phyloP scores from a whole-genome alignment of 257 asterid species.

The Nicotiana otophora region DNA sequence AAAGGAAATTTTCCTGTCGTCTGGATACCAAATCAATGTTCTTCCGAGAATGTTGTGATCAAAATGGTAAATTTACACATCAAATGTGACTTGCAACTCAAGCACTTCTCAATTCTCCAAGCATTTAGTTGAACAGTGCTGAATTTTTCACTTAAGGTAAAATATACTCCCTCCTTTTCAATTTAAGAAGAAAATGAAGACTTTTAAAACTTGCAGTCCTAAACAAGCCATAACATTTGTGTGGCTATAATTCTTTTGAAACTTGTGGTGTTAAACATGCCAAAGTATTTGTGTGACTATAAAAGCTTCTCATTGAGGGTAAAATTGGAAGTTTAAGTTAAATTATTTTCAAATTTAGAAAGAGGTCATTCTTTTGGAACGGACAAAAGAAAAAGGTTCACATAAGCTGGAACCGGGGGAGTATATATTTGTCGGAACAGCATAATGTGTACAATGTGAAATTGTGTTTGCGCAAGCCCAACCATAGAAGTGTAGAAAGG shows the following conservation, averaged over 20 bases:
- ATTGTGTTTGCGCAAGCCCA: background rate
- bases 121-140: background rate
- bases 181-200: too few relatives aligned
- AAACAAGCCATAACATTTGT: too few relatives aligned
- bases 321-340: too few relatives aligned
- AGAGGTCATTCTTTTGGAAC: too few relatives aligned
- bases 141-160: background rate
- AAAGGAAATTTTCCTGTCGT: background rate
- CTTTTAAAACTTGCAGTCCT: too few relatives aligned
- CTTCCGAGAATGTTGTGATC: background rate
- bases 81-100: background rate
- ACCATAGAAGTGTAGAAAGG: background rate
- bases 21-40: background rate
- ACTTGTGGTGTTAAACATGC: too few relatives aligned
- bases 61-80: background rate
- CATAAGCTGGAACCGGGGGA: too few relatives aligned
- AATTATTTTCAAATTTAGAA: too few relatives aligned
- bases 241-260: too few relatives aligned
- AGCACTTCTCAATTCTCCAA: background rate
- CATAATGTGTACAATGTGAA: background rate
- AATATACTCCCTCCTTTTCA: background rate
- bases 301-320: too few relatives aligned
- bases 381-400: too few relatives aligned
- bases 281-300: too few relatives aligned
- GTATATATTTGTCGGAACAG: background rate